phyloP scores from a whole-genome alignment of 2,329 filamentous ascomycete species.

The Drechslerella dactyloides region DNA sequence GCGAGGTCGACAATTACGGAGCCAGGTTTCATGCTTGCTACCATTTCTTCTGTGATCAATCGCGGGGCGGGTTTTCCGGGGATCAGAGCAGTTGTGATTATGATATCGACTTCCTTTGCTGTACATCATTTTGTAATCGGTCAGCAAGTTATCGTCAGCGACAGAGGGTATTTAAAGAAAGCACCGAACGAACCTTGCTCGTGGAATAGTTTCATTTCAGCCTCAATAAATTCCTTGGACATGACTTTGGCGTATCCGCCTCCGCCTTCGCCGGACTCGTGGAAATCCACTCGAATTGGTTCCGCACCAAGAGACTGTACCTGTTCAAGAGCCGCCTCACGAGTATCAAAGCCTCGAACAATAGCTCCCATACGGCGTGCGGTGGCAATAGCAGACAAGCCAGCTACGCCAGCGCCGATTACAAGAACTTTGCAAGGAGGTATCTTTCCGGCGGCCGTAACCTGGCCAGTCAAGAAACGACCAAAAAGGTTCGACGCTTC shows the following conservation, averaged over 20 bases:
- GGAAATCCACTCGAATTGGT: constrained; percentile 76
- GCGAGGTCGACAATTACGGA: constrained; percentile 88
- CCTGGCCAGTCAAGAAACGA: constrained; percentile 84
- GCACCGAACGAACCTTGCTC: constrained; percentile 69
- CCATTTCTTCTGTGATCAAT: constrained; percentile 80
- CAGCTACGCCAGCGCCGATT: constrained; percentile 87
- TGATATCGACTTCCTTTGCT: constrained; percentile 78
- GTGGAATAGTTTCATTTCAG: constrained; percentile 90
- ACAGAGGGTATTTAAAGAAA: background rate
- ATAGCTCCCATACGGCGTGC: constrained; percentile 84
- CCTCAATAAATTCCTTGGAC: constrained; percentile 91
- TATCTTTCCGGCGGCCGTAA: constrained; percentile 83
- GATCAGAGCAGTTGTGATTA: constrained; percentile 90
- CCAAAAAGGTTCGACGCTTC: constrained; percentile 90
- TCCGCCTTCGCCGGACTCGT: constrained; percentile 82
- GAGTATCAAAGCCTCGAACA: constrained; percentile 88
- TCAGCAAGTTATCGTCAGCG: background rate
- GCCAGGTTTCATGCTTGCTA: constrained; percentile 85
- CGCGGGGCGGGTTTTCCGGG: constrained; percentile 82
- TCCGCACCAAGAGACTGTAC: constrained; percentile 89
- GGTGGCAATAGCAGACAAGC: constrained; percentile 84
- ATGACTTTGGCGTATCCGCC: constrained; percentile 93
- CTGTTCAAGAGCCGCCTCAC: constrained; percentile 83
- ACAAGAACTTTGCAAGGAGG: constrained; percentile 88
- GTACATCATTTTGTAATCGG: background rate